Base-by-base conservation (phyloP, 2,329 filamentous ascomycete genomes). In the Thermothelomyces thermophilus region DNA sequence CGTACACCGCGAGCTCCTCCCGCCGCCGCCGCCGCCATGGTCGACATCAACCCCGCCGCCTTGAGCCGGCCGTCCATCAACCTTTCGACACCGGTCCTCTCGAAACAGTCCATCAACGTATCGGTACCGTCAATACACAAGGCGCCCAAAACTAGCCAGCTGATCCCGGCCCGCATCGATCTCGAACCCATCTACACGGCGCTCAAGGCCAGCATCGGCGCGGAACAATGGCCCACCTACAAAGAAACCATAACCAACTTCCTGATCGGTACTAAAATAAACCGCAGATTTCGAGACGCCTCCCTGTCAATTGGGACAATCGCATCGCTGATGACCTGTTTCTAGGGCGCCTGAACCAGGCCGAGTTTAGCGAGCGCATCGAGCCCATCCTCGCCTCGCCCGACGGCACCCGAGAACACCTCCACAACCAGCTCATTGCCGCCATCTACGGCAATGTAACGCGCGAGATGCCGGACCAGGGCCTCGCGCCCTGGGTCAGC, bases 361-460 rank as follows among this genome's bases (percentile, higher is more conserved):
- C 66, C 54, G 82, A 85, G 62, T 77, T 79, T 59, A 73, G 77
- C 17, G 72, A 75, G 55, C 71, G 73, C 52, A 76, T 85, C 64
- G 79, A 84, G 55, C 73, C 74, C 19, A 80, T 84, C 53, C 70
- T 85, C 24, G 65, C 71, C 28, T 78, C 78, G 6, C 69, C 71
- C 57, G 76, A 72, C 62, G 76, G 79, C 58, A 78, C 83, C 54
- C 79, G 73, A 57, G 73, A 78, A 50, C 81, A 83, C 61, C 70
- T 84, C 3, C 83, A 86, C 61, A 86, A 86, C 64, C 80, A 84
- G 66, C 76, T 86, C 45, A 70, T 86, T 55, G 73, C 80, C 50
- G 81, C 79, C 48, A 80, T 86, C 59, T 82, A 82, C 64, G 80
- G 76, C 61, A 86, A 86, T 73, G 77, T 84, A 53, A 84, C 81